Conservation (phyloP, 1,139 yeast species). For the Geotrichum europaeum region DNA sequence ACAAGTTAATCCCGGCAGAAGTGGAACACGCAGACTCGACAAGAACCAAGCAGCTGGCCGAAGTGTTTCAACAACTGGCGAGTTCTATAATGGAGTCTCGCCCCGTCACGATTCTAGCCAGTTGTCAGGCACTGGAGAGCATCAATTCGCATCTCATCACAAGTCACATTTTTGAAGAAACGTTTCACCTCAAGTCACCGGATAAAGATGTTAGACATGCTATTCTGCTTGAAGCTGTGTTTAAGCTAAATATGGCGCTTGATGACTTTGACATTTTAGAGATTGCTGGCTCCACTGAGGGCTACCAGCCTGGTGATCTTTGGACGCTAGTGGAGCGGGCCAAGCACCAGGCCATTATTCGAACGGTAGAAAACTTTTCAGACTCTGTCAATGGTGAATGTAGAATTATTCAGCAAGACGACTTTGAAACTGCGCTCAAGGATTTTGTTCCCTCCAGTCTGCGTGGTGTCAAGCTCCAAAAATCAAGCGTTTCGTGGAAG, state of each 20-base stretch:
- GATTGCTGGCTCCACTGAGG: conserved; percentile 74
- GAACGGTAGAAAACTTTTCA: conserved; percentile 20
- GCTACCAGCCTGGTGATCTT: conserved; percentile 80
- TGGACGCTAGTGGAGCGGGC: conserved; percentile 68
- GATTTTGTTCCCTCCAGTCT: conserved; percentile 76
- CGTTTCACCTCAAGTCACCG: conserved; percentile 61
- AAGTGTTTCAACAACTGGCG: conserved; percentile 39
- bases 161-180: conserved; percentile 66
- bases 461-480: conserved; percentile 81
- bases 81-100: conserved; percentile 39
- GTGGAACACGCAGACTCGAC: conserved; percentile 62
- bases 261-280: conserved; percentile 56
- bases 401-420: conserved; percentile 24
- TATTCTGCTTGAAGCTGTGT: conserved; percentile 47
- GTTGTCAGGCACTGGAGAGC: conserved; percentile 60
- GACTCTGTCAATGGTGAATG: conserved; percentile 4
- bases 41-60: conserved; percentile 55
- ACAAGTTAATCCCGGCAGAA: conserved; percentile 66
- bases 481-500: conserved; percentile 68
- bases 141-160: conserved; percentile 57
- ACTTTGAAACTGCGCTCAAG: conserved; percentile 53
- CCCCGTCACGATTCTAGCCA: conserved; percentile 48
- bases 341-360: conserved; percentile 44
- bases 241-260: conserved; percentile 32
- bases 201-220: conserved; percentile 53